Evolutionary conservation across 768 basidiomycete genomes (phyloP).

Genomic region (Serendipita sp.): DNA sequence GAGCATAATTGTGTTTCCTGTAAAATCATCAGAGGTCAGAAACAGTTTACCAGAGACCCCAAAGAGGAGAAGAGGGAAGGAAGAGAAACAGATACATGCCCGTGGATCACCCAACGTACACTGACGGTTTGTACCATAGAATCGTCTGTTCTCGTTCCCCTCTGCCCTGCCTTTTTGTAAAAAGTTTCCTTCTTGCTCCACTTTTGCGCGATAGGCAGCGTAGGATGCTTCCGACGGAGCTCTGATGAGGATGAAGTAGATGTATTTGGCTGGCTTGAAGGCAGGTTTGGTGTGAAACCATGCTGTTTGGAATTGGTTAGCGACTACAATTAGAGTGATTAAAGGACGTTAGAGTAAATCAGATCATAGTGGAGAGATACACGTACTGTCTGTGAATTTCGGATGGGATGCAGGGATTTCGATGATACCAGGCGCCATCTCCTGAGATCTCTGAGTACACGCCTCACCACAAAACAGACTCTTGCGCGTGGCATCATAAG

Average conservation of each 20-base stretch:
- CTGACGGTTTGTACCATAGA: not conserved
- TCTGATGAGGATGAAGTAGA: not conserved
- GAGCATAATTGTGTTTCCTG: slow-evolving; percentile 31
- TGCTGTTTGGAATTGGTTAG: not conserved
- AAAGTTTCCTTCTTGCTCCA: not conserved
- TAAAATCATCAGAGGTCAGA: not conserved
- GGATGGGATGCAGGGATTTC: not conserved
- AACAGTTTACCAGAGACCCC: too few relatives aligned
- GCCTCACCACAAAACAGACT: not conserved
- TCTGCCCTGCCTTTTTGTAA: not conserved
- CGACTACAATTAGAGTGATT: not conserved
- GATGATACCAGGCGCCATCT: not conserved
- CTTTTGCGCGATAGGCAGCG: not conserved
- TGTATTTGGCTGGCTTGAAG: not conserved
- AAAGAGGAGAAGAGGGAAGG: not conserved
- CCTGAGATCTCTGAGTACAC: not conserved
- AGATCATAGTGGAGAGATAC: not conserved
- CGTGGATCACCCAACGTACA: not conserved
- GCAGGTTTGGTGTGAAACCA: not conserved
- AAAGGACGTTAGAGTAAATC: not conserved
- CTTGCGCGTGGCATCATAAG: not conserved
- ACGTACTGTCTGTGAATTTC: not conserved
- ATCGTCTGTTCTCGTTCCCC: slow-evolving; percentile 3
- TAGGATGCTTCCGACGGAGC: not conserved
- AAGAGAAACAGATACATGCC: not conserved